Evolutionary conservation across 2,329 filamentous ascomycete genomes (phyloP), one percentile per base, ranked within the genome.

Genomic region (Epicoccum sorghinum): DNA sequence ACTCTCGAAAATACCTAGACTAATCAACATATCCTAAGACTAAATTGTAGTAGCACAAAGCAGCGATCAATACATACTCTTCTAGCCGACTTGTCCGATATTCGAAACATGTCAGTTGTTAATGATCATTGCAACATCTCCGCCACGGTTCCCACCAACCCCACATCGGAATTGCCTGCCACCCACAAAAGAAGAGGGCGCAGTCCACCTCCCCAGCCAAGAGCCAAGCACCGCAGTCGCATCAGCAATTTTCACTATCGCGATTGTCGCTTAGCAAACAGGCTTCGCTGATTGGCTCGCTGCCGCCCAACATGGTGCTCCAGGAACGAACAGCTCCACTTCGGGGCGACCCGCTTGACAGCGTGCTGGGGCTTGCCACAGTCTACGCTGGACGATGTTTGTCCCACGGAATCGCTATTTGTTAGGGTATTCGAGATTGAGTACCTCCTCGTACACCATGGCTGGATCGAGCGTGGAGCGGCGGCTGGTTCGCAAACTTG

Each of bases 401-500:
- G 37, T 42, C 32, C 32, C 52, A 55, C 52, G 18, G n/a, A 55
- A 50, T 37, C 37, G 37, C 14, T 25, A 33, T 22, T 7, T 18
- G 3, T 18, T 37, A 46, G 47, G 47, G 9, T 55, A 50, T 24
- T 18, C 30, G 18, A 41, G 24, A 9, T 14, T 55, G 47, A 45
- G 46, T 42, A 55, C 36, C 22, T 5, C 10, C 41, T 22, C 27
- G 37, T 46, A 38, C 25, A 37, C 41, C 3, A 55, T 55, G 52
- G 37, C 36, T 3, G 32, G 37, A 25, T 46, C 59, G 7, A 52
- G 59, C 24, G 44, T 64, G 1, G 66, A 69, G 51, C 64, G 45
- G 40, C 60, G 62, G 12, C 36, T 70, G 41, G 67, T 69, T 41
- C 65, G 61, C 36, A 70, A 70, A 47, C 64, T 70, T 14, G 64